Percentiles rank a stretch among this genome's conserved stretches.
phyloP scores from a whole-genome alignment of 2,329 filamentous ascomycete genomes.

The Claviceps africana region DNA sequence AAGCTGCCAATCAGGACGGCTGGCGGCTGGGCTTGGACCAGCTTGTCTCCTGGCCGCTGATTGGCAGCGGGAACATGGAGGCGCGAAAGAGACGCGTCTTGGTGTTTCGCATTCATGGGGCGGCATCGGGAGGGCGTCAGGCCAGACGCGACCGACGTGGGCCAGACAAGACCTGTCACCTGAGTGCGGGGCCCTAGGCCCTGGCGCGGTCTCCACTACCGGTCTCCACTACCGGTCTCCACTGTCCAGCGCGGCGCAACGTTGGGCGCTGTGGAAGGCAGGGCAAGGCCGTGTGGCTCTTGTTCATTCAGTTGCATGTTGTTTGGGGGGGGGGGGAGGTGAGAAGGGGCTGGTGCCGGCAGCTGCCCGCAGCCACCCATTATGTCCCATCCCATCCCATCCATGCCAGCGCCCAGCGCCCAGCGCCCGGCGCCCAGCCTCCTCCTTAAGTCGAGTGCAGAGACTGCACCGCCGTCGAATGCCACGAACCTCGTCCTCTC shows the following conservation, averaged over 20 bases:
- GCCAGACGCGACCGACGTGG: not conserved
- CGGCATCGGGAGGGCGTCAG: no score
- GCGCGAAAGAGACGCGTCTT: constrained; percentile 1
- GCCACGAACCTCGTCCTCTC: constrained; percentile 9
- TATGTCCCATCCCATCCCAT: not conserved
- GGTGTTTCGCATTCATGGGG: not conserved
- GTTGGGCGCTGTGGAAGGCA: not conserved
- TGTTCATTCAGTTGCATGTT: no score
- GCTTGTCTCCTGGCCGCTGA: not conserved
- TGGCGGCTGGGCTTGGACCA: not conserved
- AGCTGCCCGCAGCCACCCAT: constrained; percentile 2
- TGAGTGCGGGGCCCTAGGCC: no score
- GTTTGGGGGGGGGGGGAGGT: no score
- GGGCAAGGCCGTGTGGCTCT: no score
- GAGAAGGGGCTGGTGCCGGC: constrained; percentile 11
- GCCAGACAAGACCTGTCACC: no score
- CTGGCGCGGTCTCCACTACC: no score
- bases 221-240: no score
- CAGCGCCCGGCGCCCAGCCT: constrained; percentile 9
- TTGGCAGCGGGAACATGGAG: not conserved
- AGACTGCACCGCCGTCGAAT: constrained; percentile 7
- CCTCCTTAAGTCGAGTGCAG: constrained; percentile 3
- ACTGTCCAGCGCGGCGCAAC: no score
- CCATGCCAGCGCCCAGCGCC: no score
- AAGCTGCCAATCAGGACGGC: not conserved